These are phyloP conservation scores for Fusarium continuum DNA, from an alignment of 2,329 filamentous ascomycete genomes.

Conservation along the genomic window DNA sequence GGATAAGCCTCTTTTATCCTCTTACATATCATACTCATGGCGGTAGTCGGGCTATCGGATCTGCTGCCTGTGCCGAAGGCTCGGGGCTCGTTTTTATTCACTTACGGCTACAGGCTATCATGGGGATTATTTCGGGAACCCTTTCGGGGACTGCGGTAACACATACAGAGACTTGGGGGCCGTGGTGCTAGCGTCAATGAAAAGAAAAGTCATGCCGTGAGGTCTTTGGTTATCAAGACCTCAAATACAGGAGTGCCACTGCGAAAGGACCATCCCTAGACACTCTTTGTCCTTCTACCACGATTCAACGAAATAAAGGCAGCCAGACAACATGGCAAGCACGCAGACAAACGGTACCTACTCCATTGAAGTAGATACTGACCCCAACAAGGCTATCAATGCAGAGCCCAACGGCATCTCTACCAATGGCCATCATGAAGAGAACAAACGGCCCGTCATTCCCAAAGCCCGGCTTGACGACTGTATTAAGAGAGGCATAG, in stretches of 20 bases:
- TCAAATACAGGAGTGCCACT: slow-evolving; percentile 2
- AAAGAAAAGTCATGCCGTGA: neutral
- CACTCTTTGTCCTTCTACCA: accelerated
- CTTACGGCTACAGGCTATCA: too few species aligned
- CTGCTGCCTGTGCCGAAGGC: neutral
- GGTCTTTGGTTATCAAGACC: neutral
- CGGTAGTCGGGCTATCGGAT: neutral
- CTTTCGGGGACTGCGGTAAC: slow-evolving; percentile 7
- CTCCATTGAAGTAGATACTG: neutral
- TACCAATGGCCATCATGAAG: neutral
- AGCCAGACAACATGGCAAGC: neutral
- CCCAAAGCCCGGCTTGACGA: neutral
- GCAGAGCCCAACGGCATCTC: neutral
- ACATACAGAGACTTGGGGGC: neutral
- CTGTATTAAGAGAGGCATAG: neutral
- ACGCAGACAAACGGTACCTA: neutral
- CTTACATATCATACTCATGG: too few species aligned
- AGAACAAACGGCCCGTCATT: neutral
- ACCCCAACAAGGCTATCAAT: neutral
- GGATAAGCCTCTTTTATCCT: too few species aligned
- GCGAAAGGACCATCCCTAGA: accelerated
- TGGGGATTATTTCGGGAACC: slow-evolving; percentile 12
- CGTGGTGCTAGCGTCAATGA: neutral
- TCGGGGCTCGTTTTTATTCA: neutral
- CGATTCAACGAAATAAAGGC: accelerated